Evolutionary conservation across 768 basidiomycete species (phyloP).

Genomic region (Dacryopinax primogenitus): DNA sequence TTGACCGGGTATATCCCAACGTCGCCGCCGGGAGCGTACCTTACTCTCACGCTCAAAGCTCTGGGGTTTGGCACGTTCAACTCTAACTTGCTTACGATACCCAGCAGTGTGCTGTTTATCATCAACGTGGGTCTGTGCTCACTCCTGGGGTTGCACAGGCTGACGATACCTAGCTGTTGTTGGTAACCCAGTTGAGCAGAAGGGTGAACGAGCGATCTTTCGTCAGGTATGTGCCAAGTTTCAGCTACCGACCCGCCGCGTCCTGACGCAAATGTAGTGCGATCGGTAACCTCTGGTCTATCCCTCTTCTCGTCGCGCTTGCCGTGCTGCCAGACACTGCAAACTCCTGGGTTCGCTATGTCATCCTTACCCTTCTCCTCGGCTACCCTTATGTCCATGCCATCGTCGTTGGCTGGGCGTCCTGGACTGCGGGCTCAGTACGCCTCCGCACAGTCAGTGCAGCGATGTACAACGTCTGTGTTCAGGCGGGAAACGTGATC

Average conservation of each 20-base stretch:
- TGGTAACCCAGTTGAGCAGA: not conserved
- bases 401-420: slow-evolving; percentile 40
- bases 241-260: slow-evolving; percentile 43
- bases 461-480: slow-evolving; percentile 50
- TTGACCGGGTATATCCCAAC: slow-evolving; percentile 36
- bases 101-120: slow-evolving; percentile 42
- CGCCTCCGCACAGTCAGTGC: slow-evolving; percentile 37
- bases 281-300: slow-evolving; percentile 46
- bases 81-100: slow-evolving; percentile 50
- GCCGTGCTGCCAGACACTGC: slow-evolving; percentile 32
- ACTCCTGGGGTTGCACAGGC: not conserved
- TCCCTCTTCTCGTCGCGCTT: slow-evolving; percentile 46
- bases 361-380: slow-evolving; percentile 27
- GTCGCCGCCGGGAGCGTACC: slow-evolving; percentile 46
- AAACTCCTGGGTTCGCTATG: slow-evolving; percentile 18
- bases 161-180: not conserved
- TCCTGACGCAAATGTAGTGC: slow-evolving; percentile 46
- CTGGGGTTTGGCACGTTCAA: slow-evolving; percentile 52
- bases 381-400: slow-evolving; percentile 42
- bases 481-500: slow-evolving; percentile 48
- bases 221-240: slow-evolving; percentile 32
- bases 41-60: slow-evolving; percentile 48
- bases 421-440: slow-evolving; percentile 49
- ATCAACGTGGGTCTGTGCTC: slow-evolving; percentile 11
- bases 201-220: not conserved